phyloP scores from a whole-genome alignment of 345 rosid genomes.

The Durio zibethinus region DNA sequence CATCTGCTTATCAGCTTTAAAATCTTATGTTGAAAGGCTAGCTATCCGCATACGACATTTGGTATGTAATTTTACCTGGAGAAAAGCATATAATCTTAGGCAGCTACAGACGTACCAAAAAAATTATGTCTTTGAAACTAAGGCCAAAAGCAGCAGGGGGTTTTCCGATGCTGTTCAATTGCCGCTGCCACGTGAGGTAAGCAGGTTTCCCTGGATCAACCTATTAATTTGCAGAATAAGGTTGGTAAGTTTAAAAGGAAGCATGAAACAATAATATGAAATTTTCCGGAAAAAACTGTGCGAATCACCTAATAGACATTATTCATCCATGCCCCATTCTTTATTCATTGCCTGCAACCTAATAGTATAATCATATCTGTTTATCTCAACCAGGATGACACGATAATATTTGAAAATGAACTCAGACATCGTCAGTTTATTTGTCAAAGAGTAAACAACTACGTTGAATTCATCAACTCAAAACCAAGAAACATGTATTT shows the following conservation, averaged over 20 bases:
- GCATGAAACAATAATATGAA: background rate
- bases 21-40: background rate
- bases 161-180: conserved; percentile 34
- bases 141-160: conserved; percentile 39
- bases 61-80: background rate
- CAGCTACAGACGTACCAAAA: conserved; percentile 41
- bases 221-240: conserved; percentile 16
- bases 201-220: conserved; percentile 57
- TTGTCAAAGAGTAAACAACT: background rate
- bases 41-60: background rate
- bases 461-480: background rate
- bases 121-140: conserved; percentile 44
- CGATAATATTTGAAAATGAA: background rate
- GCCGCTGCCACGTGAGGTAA: conserved; percentile 63
- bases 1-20: background rate
- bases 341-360: background rate
- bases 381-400: background rate
- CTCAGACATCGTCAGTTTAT: background rate
- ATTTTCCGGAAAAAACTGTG: background rate
- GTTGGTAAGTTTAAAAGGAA: background rate
- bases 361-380: background rate
- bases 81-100: background rate
- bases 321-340: background rate
- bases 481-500: background rate
- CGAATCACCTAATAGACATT: background rate